Evolutionary conservation across 2,329 filamentous ascomycete genomes (phyloP).

Genomic region (Verticillium nubilum): DNA sequence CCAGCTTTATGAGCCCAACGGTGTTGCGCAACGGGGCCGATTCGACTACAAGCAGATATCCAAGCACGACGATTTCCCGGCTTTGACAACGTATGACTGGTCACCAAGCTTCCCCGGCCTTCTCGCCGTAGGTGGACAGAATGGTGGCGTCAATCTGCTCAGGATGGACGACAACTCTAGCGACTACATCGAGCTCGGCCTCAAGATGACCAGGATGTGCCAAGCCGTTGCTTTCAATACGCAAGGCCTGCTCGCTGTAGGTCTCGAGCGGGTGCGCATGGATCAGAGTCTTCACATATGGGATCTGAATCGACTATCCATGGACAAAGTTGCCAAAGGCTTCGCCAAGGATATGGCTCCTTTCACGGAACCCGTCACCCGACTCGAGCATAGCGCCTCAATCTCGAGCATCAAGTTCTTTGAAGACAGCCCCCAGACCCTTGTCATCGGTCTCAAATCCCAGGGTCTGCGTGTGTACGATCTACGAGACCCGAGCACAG

Average conservation of each 20-base stretch:
- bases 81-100: constrained; percentile 63
- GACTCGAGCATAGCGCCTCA: constrained; percentile 62
- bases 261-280: constrained; percentile 73
- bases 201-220: constrained; percentile 72
- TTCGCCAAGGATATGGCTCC: constrained; percentile 43
- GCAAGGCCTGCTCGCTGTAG: constrained; percentile 67
- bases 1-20: constrained; percentile 58
- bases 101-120: constrained; percentile 57
- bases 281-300: constrained; percentile 80
- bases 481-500: constrained; percentile 54
- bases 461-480: constrained; percentile 74
- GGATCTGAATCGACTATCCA: constrained; percentile 61
- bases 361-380: constrained; percentile 51
- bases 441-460: constrained; percentile 71
- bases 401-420: constrained; percentile 82
- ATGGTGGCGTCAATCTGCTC: constrained; percentile 70
- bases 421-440: constrained; percentile 66
- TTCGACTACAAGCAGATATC: constrained; percentile 55
- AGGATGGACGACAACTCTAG: constrained; percentile 67
- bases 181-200: constrained; percentile 58
- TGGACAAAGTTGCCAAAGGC: constrained; percentile 41
- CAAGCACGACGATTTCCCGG: constrained; percentile 58
- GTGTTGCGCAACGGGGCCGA: constrained; percentile 47
- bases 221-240: constrained; percentile 78
- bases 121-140: constrained; percentile 69